Conservation (phyloP, 2,329 filamentous ascomycete genomes). For the Sporothrix humicola region DNA sequence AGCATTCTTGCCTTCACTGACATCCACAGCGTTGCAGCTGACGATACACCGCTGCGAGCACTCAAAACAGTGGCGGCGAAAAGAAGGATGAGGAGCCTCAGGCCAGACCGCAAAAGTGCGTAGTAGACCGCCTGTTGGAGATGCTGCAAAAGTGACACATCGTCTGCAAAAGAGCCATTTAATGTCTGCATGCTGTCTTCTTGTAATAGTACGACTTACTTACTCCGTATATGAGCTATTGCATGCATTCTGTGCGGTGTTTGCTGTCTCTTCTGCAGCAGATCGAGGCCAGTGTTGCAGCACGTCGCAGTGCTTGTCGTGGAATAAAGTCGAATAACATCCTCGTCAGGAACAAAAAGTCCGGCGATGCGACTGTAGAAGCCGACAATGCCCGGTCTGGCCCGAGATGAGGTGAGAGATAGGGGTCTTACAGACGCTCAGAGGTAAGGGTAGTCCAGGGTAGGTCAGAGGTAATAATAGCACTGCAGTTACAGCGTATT, state of each 20-base stretch:
- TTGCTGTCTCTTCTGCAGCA: background rate
- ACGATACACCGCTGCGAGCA: slow-evolving; percentile 16
- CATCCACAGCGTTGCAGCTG: background rate
- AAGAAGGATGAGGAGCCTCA: background rate
- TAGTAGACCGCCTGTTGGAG: background rate
- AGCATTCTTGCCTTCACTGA: too few species aligned
- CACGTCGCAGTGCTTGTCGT: background rate
- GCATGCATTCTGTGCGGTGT: too few species aligned
- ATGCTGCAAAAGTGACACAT: background rate
- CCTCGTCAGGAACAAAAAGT: background rate
- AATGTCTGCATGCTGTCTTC: background rate
- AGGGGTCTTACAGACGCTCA: background rate
- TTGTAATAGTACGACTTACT: background rate
- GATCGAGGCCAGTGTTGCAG: slow-evolving; percentile 14
- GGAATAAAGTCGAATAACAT: background rate
- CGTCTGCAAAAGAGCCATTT: too few species aligned
- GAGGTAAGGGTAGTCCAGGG: background rate
- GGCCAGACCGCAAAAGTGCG: background rate
- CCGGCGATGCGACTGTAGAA: background rate
- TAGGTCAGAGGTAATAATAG: background rate
- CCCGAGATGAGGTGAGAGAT: background rate
- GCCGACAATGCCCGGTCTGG: slow-evolving; percentile 28
- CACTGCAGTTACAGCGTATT: background rate
- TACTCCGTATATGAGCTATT: background rate
- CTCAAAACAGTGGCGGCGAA: background rate